Conservation (phyloP, 139 green algal species). For the Spirogloea muscicola region DNA sequence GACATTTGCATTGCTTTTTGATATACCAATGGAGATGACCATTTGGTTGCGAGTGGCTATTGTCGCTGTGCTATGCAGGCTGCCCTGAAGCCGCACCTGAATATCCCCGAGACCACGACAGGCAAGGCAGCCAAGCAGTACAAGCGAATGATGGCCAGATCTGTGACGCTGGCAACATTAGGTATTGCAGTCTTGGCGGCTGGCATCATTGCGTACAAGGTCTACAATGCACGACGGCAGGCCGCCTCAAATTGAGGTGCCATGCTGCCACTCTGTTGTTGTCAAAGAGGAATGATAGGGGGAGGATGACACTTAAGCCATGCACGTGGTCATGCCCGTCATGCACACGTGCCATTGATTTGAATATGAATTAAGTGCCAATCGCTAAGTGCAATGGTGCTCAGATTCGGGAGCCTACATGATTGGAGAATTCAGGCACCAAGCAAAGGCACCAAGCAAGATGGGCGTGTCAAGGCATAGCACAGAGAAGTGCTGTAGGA, state of each 20-base stretch:
- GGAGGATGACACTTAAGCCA: background rate
- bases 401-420: background rate
- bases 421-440: too few relatives aligned
- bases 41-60: too few relatives aligned
- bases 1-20: too few relatives aligned
- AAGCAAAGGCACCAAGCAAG: too few relatives aligned
- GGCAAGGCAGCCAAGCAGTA: slow-evolving; percentile 4
- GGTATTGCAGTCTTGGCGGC: slow-evolving; percentile 1
- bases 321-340: background rate
- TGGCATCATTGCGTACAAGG: background rate
- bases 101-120: background rate
- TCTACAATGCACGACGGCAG: background rate
- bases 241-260: too few relatives aligned
- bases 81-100: slow-evolving; percentile 9
- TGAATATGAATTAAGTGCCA: background rate
- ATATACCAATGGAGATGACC: too few relatives aligned
- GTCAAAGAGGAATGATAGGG: background rate
- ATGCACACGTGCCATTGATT: background rate
- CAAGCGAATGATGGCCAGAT: background rate
- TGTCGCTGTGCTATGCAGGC: background rate
- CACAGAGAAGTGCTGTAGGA: too few relatives aligned
- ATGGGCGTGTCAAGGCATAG: too few relatives aligned
- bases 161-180: background rate
- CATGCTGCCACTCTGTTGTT: too few relatives aligned
- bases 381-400: background rate